These are phyloP conservation scores for Nicotiana noctiflora DNA, from an alignment of 257 asterid genomes.

Conservation along the genomic window DNA sequence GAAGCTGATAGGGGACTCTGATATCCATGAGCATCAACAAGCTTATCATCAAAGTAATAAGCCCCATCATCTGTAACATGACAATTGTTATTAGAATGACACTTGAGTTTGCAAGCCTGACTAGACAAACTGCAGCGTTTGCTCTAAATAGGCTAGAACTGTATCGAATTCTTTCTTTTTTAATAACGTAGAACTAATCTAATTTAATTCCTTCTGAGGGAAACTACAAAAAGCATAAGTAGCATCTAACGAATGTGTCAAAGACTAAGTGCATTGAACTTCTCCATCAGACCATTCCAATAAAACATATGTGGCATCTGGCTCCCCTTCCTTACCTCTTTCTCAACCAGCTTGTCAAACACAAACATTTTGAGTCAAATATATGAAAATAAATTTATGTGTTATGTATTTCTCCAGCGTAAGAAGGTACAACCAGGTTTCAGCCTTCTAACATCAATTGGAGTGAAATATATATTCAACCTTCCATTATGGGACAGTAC, in stretches of 20 bases:
- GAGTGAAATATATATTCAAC: neutral
- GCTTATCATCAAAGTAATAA: slow-evolving; percentile 81
- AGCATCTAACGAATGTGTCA: neutral
- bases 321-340: neutral
- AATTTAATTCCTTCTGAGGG: neutral
- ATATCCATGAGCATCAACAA: slow-evolving; percentile 62
- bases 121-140: neutral
- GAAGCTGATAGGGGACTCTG: slow-evolving; percentile 86
- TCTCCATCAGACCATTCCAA: neutral
- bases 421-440: neutral
- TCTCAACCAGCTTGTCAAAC: neutral
- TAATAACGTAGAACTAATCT: too few species aligned
- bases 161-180: neutral
- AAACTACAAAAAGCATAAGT: neutral
- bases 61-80: slow-evolving; percentile 69
- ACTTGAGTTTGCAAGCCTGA: neutral
- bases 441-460: neutral
- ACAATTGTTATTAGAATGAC: neutral
- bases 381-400: neutral
- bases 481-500: neutral
- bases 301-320: neutral
- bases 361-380: neutral
- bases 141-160: neutral
- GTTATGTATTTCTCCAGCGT: neutral
- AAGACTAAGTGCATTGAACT: neutral